Evolutionary conservation across 208 protist species (phyloP).

Genomic region (Wallacemonas sp.): DNA sequence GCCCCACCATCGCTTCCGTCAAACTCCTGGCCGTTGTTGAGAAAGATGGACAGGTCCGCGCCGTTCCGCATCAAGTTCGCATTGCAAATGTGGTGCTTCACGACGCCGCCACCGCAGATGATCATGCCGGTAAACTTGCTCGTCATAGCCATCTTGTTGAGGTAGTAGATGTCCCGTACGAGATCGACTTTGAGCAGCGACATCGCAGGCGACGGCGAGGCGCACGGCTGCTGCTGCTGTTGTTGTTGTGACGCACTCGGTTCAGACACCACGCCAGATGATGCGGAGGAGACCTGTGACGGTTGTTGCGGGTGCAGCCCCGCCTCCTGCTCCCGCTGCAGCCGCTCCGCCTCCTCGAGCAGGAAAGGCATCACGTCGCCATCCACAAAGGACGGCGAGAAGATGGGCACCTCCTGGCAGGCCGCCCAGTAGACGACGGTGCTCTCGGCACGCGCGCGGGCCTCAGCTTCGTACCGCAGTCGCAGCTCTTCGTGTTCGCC

Average conservation of each 20-base stretch:
- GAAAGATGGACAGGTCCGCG: constrained; percentile 97
- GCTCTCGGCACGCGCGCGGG: constrained; percentile 38
- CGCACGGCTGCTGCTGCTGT: constrained; percentile 12
- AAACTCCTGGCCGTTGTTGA: constrained; percentile 98
- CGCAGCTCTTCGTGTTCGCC: neutral
- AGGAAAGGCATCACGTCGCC: constrained; percentile 78
- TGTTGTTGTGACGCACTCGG: too few species aligned
- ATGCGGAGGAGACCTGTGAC: too few species aligned
- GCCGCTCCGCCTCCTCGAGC: constrained; percentile 16
- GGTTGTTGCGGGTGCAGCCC: too few species aligned
- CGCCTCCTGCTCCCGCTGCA: constrained; percentile 19
- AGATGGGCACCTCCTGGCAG: constrained; percentile 75
- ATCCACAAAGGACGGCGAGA: constrained; percentile 80
- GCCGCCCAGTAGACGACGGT: constrained; percentile 85
- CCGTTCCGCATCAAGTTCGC: constrained; percentile 99
- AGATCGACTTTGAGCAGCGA: constrained; percentile 70
- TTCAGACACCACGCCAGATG: too few species aligned
- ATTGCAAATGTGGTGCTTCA: constrained; percentile 99
- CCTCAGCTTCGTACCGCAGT: constrained; percentile 25
- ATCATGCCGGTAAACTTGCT: constrained; percentile 97
- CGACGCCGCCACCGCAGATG: constrained; percentile 97
- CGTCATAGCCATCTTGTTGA: constrained; percentile 96
- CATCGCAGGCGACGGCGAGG: neutral
- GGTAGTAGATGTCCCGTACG: constrained; percentile 94
- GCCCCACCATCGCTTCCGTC: constrained; percentile 99